Evolutionary conservation across 257 asterid species (phyloP).

Genomic region (Solanum clarkiae): DNA sequence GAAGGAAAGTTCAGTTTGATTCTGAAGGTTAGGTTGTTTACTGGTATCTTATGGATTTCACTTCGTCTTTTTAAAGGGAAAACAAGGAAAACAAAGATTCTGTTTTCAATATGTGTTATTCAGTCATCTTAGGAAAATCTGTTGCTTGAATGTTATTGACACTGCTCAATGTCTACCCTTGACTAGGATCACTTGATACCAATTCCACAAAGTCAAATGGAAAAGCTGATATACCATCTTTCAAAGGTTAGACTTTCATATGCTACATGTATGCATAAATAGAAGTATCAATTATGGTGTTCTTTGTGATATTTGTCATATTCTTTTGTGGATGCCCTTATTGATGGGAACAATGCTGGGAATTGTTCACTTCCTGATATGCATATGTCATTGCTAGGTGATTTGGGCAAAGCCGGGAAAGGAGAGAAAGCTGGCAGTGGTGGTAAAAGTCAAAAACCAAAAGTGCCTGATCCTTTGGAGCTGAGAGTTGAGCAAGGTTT

Average conservation of each 20-base stretch:
- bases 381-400: slow-evolving; percentile 2
- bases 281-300: background rate
- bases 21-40: slow-evolving; percentile 33
- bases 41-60: background rate
- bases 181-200: slow-evolving; percentile 24
- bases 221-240: slow-evolving; percentile 18
- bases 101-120: background rate
- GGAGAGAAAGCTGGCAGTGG: slow-evolving; percentile 43
- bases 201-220: slow-evolving; percentile 30
- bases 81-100: background rate
- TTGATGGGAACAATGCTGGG: background rate
- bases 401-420: slow-evolving; percentile 40
- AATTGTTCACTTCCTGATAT: background rate
- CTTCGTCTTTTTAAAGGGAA: background rate
- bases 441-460: slow-evolving; percentile 31
- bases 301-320: background rate
- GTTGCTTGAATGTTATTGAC: background rate
- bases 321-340: background rate
- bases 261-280: background rate
- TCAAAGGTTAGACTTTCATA: slow-evolving; percentile 24
- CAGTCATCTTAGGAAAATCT: background rate
- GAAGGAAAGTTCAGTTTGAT: slow-evolving; percentile 59
- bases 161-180: background rate
- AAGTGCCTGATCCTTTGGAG: slow-evolving; percentile 35
- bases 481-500: slow-evolving; percentile 52